Conservation (phyloP, 805 yeast species). For the Wickerhamomyces rabaulensis region DNA sequence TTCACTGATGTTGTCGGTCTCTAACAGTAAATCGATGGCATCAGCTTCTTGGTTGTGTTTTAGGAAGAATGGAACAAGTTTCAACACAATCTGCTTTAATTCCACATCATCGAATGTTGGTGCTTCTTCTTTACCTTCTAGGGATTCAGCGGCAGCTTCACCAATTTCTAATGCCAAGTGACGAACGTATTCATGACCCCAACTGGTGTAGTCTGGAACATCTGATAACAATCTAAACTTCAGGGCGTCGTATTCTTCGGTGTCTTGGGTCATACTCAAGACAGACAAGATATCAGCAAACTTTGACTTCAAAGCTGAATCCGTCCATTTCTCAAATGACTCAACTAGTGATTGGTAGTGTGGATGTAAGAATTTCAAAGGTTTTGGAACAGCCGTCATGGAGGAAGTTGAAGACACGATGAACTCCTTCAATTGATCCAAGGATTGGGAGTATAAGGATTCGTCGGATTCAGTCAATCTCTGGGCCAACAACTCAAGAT, state of each 20-base stretch:
- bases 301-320: slow-evolving; percentile 39
- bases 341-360: slow-evolving; percentile 66
- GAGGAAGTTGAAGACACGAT: slow-evolving; percentile 94
- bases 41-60: slow-evolving; percentile 98
- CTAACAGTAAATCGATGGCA: slow-evolving; percentile 89
- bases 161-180: slow-evolving; percentile 95
- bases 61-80: slow-evolving; percentile 83
- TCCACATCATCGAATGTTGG: slow-evolving; percentile 29
- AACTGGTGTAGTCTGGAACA: slow-evolving; percentile 59
- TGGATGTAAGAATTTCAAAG: slow-evolving; percentile 90
- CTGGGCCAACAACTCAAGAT: slow-evolving; percentile 83
- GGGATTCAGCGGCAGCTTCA: slow-evolving; percentile 62
- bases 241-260: slow-evolving; percentile 72
- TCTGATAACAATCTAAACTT: slow-evolving; percentile 68
- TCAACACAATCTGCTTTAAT: slow-evolving; percentile 61
- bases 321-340: slow-evolving; percentile 65
- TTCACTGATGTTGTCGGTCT: slow-evolving; percentile 81
- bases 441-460: slow-evolving; percentile 48
- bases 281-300: slow-evolving; percentile 91
- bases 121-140: slow-evolving; percentile 29
- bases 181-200: slow-evolving; percentile 99
- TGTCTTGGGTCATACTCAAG: slow-evolving; percentile 89
- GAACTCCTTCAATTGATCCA: slow-evolving; percentile 64
- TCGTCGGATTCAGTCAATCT: slow-evolving; percentile 53
- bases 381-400: slow-evolving; percentile 99